Base-by-base conservation (phyloP, 1,284 basidiomycete species). In the Xerocomus nothofagi region DNA sequence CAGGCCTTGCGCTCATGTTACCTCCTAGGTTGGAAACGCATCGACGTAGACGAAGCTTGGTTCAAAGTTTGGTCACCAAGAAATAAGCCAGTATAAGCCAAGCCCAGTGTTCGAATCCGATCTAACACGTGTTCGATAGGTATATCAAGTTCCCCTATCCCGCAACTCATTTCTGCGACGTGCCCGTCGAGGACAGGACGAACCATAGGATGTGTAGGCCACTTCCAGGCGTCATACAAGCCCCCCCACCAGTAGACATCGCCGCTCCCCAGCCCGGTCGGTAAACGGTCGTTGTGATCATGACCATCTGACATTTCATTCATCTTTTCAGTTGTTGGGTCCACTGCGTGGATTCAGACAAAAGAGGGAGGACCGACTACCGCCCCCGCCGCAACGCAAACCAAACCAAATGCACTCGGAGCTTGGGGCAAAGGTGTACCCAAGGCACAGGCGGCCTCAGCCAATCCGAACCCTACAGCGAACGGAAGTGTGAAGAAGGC, bases 11-110 rank as follows among this genome's bases (percentile, higher is more conserved):
- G 14, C 37, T 54, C 15, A 49, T 39, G n/a, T n/a, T 15, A 12
- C 24, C 29, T 24, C 18, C 18, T 43, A 86, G 84, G 86, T 4
- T 88, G 86, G 86, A 83, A 82, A 53, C 71, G 75, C 4, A 72
- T 83, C 34, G 66, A 77, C 33, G 71, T 86, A 7, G 60, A 75
- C 29, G 71, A 75, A 3, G 50, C 56, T 6, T 88, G 83, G 83
- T 86, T 86, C 68, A 63, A 66, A 3, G 63, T 61, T 2, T 86
- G 76, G 77, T 63, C 57, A 1, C 70, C 70, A 0, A 64, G 59
- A 2, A 75, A 75, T 44, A 61, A 51, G 79, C 74, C 41, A 42
- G 65, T 59, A 26, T 29, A 29, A 44, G 32, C 44, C 12, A 20
- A 18, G 9, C 9, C 1, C 23, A 24, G 34, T 24, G 33, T 46